These are phyloP conservation scores for Cercospora berteroae DNA, from an alignment of 2,329 filamentous ascomycete genomes.

Conservation along the genomic window DNA sequence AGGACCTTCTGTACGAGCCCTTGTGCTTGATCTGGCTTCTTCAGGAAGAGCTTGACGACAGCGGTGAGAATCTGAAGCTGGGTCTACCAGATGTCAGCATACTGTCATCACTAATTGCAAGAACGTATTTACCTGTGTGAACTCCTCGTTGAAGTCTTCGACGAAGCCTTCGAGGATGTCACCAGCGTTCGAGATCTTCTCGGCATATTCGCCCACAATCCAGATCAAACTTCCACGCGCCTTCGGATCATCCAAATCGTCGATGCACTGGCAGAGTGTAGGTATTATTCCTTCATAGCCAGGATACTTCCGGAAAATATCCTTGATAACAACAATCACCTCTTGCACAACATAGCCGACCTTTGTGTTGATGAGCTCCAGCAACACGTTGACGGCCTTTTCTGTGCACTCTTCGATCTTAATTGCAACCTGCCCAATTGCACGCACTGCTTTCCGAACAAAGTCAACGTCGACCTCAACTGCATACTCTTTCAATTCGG, in stretches of 20 bases:
- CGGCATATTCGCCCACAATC: slow-evolving; percentile 98
- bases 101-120: background rate
- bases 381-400: slow-evolving; percentile 88
- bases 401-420: slow-evolving; percentile 96
- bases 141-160: slow-evolving; percentile 92
- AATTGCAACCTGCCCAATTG: slow-evolving; percentile 96
- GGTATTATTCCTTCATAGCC: slow-evolving; percentile 98
- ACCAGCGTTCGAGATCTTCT: slow-evolving; percentile 98
- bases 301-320: slow-evolving; percentile 95
- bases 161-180: slow-evolving; percentile 90
- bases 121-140: slow-evolving; percentile 69
- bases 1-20: slow-evolving; percentile 90
- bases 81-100: slow-evolving; percentile 59
- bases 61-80: slow-evolving; percentile 96
- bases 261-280: slow-evolving; percentile 91
- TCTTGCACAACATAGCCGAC: slow-evolving; percentile 99
- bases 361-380: slow-evolving; percentile 94
- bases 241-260: slow-evolving; percentile 91
- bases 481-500: slow-evolving; percentile 95
- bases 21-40: slow-evolving; percentile 91
- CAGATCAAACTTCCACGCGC: slow-evolving; percentile 90
- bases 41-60: slow-evolving; percentile 94
- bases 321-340: slow-evolving; percentile 97
- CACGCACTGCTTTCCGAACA: slow-evolving; percentile 87
- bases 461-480: slow-evolving; percentile 99